phyloP scores from a whole-genome alignment of 345 rosid species.

The Eucalyptus regnans region DNA sequence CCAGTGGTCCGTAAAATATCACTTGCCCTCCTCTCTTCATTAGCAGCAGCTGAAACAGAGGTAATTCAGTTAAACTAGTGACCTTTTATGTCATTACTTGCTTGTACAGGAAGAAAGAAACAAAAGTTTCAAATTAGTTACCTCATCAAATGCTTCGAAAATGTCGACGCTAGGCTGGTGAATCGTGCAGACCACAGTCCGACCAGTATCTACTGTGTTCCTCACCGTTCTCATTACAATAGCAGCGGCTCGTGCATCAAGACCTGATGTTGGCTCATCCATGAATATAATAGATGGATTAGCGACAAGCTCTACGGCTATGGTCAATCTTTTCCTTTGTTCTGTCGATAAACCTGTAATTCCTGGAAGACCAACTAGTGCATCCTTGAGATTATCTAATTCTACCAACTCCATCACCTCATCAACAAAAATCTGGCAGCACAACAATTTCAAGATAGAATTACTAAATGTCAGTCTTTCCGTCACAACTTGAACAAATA shows the following conservation, averaged over 20 bases:
- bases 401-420: slow-evolving; percentile 13
- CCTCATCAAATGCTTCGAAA: slow-evolving; percentile 88
- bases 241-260: slow-evolving; percentile 87
- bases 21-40: slow-evolving; percentile 94
- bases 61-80: neutral
- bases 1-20: slow-evolving; percentile 69
- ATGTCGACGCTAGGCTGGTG: slow-evolving; percentile 92
- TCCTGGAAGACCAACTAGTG: slow-evolving; percentile 15
- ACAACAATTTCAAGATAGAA: neutral
- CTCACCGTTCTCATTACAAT: slow-evolving; percentile 93
- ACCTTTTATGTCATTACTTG: neutral
- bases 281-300: slow-evolving; percentile 86
- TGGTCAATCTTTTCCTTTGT: slow-evolving; percentile 79
- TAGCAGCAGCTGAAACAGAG: slow-evolving; percentile 23
- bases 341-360: slow-evolving; percentile 70
- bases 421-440: slow-evolving; percentile 7
- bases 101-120: neutral
- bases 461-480: neutral
- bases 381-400: slow-evolving; percentile 8
- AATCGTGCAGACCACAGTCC: slow-evolving; percentile 85
- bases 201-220: slow-evolving; percentile 85
- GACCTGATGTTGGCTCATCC: slow-evolving; percentile 95
- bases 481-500: neutral
- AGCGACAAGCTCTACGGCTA: slow-evolving; percentile 80
- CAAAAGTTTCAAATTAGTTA: neutral